These are phyloP conservation scores for Pterocarpus santalinus DNA, from an alignment of 306 rosid species.

Conservation along the genomic window DNA sequence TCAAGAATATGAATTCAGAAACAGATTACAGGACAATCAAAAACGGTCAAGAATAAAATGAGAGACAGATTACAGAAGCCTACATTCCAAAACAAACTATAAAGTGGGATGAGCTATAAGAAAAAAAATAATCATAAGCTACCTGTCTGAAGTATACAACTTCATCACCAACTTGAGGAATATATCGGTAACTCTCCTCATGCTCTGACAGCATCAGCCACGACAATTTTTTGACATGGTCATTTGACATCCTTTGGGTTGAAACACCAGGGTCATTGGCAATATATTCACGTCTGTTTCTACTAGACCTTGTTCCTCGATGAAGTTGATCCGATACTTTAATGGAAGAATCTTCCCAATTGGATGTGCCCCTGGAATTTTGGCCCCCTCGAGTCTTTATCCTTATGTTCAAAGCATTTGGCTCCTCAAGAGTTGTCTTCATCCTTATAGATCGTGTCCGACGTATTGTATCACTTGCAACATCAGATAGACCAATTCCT, in stretches of 20 bases:
- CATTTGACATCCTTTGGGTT: constrained; percentile 52
- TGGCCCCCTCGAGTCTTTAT: constrained; percentile 55
- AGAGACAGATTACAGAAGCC: constrained; percentile 42
- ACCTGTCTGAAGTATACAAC: constrained; percentile 92
- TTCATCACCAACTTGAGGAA: constrained; percentile 94
- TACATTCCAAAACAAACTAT: constrained; percentile 37
- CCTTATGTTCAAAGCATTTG: constrained; percentile 49
- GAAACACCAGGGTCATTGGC: constrained; percentile 49
- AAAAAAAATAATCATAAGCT: constrained; percentile 10
- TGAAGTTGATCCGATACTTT: constrained; percentile 50
- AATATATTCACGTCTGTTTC: constrained; percentile 50
- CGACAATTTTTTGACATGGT: constrained; percentile 62
- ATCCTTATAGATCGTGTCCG: constrained; percentile 65
- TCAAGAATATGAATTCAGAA: constrained; percentile 31
- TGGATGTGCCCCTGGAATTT: constrained; percentile 52
- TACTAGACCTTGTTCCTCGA: constrained; percentile 63
- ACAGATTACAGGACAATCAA: constrained; percentile 35
- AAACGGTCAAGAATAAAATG: constrained; percentile 23
- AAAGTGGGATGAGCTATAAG: constrained; percentile 16
- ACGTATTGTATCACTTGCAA: constrained; percentile 55
- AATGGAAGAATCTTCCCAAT: constrained; percentile 54
- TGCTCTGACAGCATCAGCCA: constrained; percentile 81
- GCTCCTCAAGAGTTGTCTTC: constrained; percentile 59
- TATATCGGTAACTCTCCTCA: constrained; percentile 75
- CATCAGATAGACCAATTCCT: constrained; percentile 47